Evolutionary conservation across 257 asterid species (phyloP).

Genomic region (Cinchona pubescens): DNA sequence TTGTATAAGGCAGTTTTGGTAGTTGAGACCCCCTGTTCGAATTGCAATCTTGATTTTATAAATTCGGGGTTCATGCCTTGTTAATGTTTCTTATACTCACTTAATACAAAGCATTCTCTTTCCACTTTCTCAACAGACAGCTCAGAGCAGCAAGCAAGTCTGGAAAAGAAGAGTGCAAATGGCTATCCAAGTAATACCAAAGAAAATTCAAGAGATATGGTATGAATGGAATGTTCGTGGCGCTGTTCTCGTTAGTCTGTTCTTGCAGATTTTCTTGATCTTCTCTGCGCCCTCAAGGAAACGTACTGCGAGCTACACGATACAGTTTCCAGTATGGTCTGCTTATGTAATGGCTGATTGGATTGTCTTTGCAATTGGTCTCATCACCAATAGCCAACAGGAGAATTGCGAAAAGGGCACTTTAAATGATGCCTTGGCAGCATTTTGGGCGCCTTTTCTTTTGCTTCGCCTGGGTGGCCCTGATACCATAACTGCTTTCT

Average conservation of each 20-base stretch:
- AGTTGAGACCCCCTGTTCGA: no score
- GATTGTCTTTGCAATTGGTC: constrained; percentile 26
- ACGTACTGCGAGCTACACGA: background rate
- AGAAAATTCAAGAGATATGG: constrained; percentile 10
- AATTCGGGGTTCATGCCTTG: no score
- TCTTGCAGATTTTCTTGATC: constrained; percentile 17
- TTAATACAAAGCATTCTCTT: no score
- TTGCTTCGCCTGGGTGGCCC: constrained; percentile 36
- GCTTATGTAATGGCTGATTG: constrained; percentile 30
- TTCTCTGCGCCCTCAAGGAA: constrained; percentile 8
- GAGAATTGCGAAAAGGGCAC: background rate
- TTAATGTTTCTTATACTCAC: no score
- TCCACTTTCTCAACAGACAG: background rate
- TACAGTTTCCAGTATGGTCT: constrained; percentile 13
- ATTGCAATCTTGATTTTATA: no score
- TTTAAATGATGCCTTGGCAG: constrained; percentile 9
- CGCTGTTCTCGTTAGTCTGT: constrained; percentile 27
- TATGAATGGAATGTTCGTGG: constrained; percentile 24
- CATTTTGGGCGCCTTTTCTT: constrained; percentile 25
- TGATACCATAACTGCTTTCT: constrained; percentile 43
- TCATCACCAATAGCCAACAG: constrained; percentile 15
- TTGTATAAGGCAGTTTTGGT: no score
- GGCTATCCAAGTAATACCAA: background rate
- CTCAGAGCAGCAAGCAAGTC: background rate
- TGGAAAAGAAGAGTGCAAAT: background rate